Evolutionary conservation across 257 asterid species (phyloP), one percentile per base, ranked within the genome.

Genomic region (Jacaranda copaia): DNA sequence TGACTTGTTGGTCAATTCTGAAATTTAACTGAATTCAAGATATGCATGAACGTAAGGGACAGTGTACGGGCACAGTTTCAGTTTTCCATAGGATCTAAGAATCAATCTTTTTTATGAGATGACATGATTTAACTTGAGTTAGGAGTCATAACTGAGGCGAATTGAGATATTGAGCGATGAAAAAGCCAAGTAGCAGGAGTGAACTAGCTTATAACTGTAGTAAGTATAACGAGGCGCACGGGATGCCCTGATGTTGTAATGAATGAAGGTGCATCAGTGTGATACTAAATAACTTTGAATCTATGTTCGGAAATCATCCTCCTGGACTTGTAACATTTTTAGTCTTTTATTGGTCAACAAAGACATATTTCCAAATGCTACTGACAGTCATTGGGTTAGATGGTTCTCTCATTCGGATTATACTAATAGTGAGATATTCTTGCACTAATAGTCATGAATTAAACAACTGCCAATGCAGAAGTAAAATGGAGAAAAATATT

Each of bases 331-430:
- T 51, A 48, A 12, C 61, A 13, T 13, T 48, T 49, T 38, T 70
- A n/a, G 59, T 60, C 62, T 60, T 74, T 40, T 15, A 16, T 46
- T 61, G 78, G 48, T 46, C 40, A 61, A 61, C 15, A 16, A 55
- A 5, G 45, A 60, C 5, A 8, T 48, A 14, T 73, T 72, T 43
- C 56, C 60, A 32, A 20, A 48, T 62, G 18, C 62, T 48, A 36
- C 38, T 3, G 15, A 32, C 39, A 46, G n/a, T 46, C 36, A 14
- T 61, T 73, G 46, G 6, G 46, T 5, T 45, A 35, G 38, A 32
- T 45, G 38, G 25, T 60, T 48, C 16, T 42, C 9, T 43, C 5
- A 51, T n/a, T 52, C 40, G 70, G 70, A 64, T 38, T 64, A 38
- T 18, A 14, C n/a, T 1, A 6, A 36, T 5, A 70, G 40, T 9